Percentiles rank a stretch among this genome's conserved stretches.
Evolutionary conservation across 1,284 basidiomycete genomes (phyloP).

Genomic region (Prillingera fragicola): DNA sequence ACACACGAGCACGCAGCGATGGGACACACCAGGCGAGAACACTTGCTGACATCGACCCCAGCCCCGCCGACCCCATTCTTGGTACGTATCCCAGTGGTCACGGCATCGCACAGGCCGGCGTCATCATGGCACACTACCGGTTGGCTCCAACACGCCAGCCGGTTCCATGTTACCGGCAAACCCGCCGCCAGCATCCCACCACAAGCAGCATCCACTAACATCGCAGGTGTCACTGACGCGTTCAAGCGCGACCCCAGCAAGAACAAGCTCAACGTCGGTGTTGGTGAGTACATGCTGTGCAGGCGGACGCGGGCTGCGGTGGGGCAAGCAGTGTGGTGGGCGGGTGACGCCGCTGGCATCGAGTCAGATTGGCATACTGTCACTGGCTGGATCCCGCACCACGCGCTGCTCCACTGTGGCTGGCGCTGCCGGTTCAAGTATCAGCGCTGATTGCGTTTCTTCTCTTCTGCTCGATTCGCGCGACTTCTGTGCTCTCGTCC

Average conservation of each 20-base stretch:
- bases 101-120: not conserved
- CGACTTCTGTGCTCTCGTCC: no score
- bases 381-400: no score
- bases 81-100: conserved; percentile 19
- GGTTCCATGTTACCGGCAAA: not conserved
- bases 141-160: not conserved
- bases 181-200: not conserved
- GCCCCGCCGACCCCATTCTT: conserved; percentile 34
- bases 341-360: no score
- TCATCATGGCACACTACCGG: not conserved
- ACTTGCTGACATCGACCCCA: conserved; percentile 1
- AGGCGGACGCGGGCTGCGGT: no score
- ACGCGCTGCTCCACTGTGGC: no score
- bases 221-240: conserved; percentile 33
- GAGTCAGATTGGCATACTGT: no score
- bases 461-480: no score
- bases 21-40: not conserved
- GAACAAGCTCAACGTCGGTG: conserved; percentile 92
- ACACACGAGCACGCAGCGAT: no score
- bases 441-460: no score
- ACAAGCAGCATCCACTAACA: not conserved
- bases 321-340: no score
- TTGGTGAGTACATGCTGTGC: conserved; percentile 64
- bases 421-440: no score
- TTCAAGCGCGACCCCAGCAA: conserved; percentile 76